These are phyloP conservation scores for Psilocybe cyanescens DNA, from an alignment of 768 basidiomycete species.

Conservation along the genomic window DNA sequence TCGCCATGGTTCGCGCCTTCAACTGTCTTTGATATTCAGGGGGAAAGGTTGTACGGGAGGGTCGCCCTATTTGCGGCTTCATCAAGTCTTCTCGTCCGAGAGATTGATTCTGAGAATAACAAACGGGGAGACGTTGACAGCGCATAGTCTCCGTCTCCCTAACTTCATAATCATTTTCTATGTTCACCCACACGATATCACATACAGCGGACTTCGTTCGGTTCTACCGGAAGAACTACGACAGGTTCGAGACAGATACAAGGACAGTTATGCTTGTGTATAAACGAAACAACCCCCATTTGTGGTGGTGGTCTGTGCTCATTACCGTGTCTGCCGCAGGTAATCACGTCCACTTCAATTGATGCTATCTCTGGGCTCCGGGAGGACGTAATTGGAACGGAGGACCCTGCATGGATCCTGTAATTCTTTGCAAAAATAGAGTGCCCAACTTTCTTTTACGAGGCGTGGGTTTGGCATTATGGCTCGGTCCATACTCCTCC, in stretches of 20 bases:
- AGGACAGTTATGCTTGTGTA: background rate
- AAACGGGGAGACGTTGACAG: constrained; percentile 2
- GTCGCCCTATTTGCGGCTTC: constrained; percentile 1
- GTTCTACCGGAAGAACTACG: constrained; percentile 1
- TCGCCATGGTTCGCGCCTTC: constrained; percentile 6
- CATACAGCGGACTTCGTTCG: background rate
- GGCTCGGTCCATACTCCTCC: constrained; percentile 17
- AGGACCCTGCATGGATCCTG: constrained; percentile 12
- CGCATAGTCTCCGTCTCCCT: background rate
- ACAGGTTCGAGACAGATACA: constrained; percentile 1
- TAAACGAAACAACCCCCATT: background rate
- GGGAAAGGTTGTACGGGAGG: background rate
- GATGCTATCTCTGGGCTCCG: constrained; percentile 3
- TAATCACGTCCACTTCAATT: constrained; percentile 3
- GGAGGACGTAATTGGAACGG: constrained; percentile 30
- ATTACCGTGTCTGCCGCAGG: constrained; percentile 17
- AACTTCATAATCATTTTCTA: background rate
- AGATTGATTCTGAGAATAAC: background rate
- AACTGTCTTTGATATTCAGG: constrained; percentile 3
- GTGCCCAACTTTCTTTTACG: constrained; percentile 20
- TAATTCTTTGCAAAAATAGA: constrained; percentile 22
- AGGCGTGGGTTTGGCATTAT: constrained; percentile 16
- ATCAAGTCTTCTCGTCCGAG: background rate
- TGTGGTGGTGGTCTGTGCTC: constrained; percentile 1
- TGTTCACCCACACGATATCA: background rate